Conservation (phyloP, 2,329 filamentous ascomycete genomes). For the Ceratocystis smalleyi region DNA sequence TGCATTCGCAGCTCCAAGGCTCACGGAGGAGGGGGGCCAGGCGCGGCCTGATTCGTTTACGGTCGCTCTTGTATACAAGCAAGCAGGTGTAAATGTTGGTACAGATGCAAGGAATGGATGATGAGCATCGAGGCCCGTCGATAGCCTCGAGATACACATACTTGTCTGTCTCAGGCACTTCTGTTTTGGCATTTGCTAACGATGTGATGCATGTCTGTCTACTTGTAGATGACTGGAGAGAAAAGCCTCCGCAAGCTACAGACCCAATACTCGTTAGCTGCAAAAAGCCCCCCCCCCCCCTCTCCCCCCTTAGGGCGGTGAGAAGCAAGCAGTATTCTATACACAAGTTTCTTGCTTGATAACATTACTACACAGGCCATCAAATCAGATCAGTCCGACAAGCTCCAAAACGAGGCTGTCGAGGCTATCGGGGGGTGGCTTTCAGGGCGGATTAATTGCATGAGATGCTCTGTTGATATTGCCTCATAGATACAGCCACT, state of each 20-base stretch:
- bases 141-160: neutral
- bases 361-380: neutral
- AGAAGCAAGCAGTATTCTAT: neutral
- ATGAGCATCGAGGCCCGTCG: neutral
- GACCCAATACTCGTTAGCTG: neutral
- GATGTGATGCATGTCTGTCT: neutral
- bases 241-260: neutral
- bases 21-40: too few relatives aligned
- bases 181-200: neutral
- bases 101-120: neutral
- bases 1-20: too few relatives aligned
- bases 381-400: neutral
- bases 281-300: neutral
- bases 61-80: neutral
- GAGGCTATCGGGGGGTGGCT: neutral
- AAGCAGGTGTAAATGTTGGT: neutral
- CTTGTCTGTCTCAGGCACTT: neutral
- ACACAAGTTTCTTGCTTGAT: neutral
- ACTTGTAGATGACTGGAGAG: too few relatives aligned
- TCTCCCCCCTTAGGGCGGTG: neutral
- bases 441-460: neutral
- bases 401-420: neutral
- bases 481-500: neutral
- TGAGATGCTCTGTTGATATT: neutral
- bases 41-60: neutral